Evolutionary conservation across 2,329 filamentous ascomycete species (phyloP).

Genomic region (Cercospora zeina): DNA sequence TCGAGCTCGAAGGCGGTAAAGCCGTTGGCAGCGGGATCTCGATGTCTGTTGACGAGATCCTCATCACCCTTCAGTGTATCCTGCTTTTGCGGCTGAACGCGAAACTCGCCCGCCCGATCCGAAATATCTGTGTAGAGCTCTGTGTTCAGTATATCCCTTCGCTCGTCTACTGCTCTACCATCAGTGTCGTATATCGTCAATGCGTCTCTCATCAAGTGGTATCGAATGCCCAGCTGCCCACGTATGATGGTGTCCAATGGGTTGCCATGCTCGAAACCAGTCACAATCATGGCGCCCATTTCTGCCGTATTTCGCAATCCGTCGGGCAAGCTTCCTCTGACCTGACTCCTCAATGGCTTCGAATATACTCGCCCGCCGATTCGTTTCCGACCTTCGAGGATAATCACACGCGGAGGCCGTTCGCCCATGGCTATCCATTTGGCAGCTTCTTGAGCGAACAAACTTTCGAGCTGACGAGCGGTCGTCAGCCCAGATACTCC

Average conservation of each 20-base stretch:
- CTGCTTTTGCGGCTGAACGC: conserved; percentile 70
- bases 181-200: conserved; percentile 88
- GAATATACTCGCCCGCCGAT: conserved; percentile 95
- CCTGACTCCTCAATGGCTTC: conserved; percentile 64
- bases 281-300: conserved; percentile 98
- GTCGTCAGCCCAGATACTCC: conserved; percentile 93
- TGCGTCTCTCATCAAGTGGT: conserved; percentile 74
- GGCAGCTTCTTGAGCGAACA: conserved; percentile 77
- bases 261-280: conserved; percentile 93
- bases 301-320: conserved; percentile 76
- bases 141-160: conserved; percentile 79
- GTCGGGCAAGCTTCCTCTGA: conserved; percentile 53
- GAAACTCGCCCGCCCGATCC: conserved; percentile 86
- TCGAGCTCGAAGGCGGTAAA: conserved; percentile 37
- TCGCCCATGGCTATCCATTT: conserved; percentile 66
- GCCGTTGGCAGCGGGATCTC: conserved; percentile 61
- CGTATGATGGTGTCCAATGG: conserved; percentile 88
- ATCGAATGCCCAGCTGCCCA: conserved; percentile 82
- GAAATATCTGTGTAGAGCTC: conserved; percentile 93
- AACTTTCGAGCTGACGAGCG: conserved; percentile 83
- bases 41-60: conserved; percentile 76
- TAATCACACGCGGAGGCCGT: conserved; percentile 69
- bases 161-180: conserved; percentile 73
- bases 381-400: conserved; percentile 83
- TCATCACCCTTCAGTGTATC: conserved; percentile 80